Percentiles rank a stretch among this genome's conserved stretches.
Conservation (phyloP, 2,329 filamentous ascomycete species). For the Cladophialophora yegresii region DNA sequence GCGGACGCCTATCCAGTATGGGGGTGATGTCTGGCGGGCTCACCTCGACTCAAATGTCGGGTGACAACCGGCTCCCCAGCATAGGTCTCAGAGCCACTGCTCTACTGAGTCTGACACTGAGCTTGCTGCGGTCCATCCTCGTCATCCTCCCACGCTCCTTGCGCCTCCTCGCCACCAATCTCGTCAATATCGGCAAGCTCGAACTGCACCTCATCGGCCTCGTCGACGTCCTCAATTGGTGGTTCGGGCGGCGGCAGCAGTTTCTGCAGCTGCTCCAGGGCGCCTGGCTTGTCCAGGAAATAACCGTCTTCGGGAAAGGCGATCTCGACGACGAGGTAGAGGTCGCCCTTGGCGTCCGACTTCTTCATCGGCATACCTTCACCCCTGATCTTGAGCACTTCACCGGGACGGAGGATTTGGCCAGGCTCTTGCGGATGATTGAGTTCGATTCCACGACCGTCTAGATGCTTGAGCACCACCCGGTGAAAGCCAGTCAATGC, state of each 20-base stretch:
- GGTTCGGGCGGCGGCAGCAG: conserved; percentile 69
- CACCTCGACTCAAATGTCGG: neutral
- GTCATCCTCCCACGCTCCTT: conserved; percentile 53
- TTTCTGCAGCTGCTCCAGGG: conserved; percentile 69
- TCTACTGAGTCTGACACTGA: conserved; percentile 54
- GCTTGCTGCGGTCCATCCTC: conserved; percentile 50
- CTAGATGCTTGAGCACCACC: conserved; percentile 86
- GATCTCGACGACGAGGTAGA: conserved; percentile 83
- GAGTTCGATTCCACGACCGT: conserved; percentile 85
- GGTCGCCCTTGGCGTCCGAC: conserved; percentile 77
- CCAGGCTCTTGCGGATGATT: conserved; percentile 74
- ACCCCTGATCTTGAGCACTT: conserved; percentile 79
- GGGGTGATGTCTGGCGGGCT: neutral
- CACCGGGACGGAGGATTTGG: conserved; percentile 77
- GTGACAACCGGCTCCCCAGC: neutral
- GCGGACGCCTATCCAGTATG: neutral
- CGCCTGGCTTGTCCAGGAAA: conserved; percentile 64
- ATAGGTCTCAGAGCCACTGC: neutral
- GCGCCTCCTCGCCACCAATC: conserved; percentile 50
- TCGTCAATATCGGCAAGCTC: conserved; percentile 82
- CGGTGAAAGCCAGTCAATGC: conserved; percentile 86
- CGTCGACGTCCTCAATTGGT: conserved; percentile 64
- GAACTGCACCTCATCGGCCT: conserved; percentile 84
- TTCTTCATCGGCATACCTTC: conserved; percentile 96
- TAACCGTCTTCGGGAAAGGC: conserved; percentile 87